Conservation (phyloP, 495 filamentous ascomycete species). For the Terfezia claveryi region DNA sequence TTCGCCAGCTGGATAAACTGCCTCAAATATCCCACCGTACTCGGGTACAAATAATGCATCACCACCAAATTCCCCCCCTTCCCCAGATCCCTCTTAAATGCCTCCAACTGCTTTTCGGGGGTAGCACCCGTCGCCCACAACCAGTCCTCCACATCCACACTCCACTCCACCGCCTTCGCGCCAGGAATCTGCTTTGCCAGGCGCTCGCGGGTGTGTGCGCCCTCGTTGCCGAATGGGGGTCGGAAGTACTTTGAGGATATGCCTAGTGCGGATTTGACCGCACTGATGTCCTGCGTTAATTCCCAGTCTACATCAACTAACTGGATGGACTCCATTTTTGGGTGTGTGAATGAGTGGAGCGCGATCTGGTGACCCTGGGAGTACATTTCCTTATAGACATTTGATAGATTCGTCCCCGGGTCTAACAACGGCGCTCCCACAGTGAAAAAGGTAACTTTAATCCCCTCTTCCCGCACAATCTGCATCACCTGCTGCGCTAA, state of each 20-base stretch:
- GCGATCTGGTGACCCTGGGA: constrained; percentile 50
- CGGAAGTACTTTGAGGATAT: constrained; percentile 41
- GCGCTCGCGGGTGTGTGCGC: constrained; percentile 44
- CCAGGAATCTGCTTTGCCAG: constrained; percentile 32
- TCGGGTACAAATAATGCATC: constrained; percentile 52
- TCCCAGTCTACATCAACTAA: constrained; percentile 47
- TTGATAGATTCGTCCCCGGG: constrained; percentile 34
- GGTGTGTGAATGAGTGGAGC: constrained; percentile 52
- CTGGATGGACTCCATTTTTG: constrained; percentile 44
- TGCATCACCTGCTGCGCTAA: constrained; percentile 41
- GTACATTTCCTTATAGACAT: constrained; percentile 43
- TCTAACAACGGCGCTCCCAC: constrained; percentile 46
- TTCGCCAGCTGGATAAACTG: constrained; percentile 51
- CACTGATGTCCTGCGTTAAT: constrained; percentile 37
- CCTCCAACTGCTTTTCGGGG: constrained; percentile 52
- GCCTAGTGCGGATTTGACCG: constrained; percentile 31
- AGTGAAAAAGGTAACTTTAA: constrained; percentile 60
- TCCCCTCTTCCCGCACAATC: constrained; percentile 37
- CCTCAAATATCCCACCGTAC: constrained; percentile 42
- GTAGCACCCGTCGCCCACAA: constrained; percentile 40
- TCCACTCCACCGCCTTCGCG: constrained; percentile 36
- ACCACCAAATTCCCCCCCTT: constrained; percentile 52
- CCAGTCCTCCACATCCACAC: constrained; percentile 63
- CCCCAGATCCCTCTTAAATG: constrained; percentile 44
- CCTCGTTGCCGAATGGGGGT: constrained; percentile 54